Conservation (phyloP, 371 early-diverging fungal species). For the Actinomucor elegans region DNA sequence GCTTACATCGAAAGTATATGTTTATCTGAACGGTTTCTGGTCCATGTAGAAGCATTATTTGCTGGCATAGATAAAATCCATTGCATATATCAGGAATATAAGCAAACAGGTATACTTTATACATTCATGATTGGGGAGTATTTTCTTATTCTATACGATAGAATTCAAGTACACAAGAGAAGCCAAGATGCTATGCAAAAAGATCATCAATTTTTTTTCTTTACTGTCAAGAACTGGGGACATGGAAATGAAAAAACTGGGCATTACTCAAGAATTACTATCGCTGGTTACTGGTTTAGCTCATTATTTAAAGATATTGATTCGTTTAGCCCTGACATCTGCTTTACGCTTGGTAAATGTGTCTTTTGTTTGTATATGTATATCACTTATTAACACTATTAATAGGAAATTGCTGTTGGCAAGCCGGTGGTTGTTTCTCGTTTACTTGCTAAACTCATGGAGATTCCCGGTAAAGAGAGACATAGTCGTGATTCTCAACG, state of each 20-base stretch:
- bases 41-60: constrained; percentile 93
- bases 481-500: constrained; percentile 47
- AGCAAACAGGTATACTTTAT: constrained; percentile 28
- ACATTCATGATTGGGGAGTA: background rate
- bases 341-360: constrained; percentile 70
- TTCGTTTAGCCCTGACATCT: constrained; percentile 84
- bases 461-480: constrained; percentile 54
- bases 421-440: constrained; percentile 52
- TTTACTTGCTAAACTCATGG: constrained; percentile 64
- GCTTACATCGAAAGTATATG: constrained; percentile 82
- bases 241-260: constrained; percentile 60
- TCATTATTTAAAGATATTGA: constrained; percentile 88
- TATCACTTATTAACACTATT: background rate
- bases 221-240: constrained; percentile 81
- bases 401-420: constrained; percentile 34
- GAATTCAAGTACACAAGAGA: constrained; percentile 82
- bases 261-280: constrained; percentile 86
- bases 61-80: constrained; percentile 75
- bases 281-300: constrained; percentile 91
- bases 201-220: constrained; percentile 93
- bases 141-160: constrained; percentile 13
- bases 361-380: background rate
- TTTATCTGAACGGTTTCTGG: constrained; percentile 87
- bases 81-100: constrained; percentile 30
- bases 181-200: constrained; percentile 67